These are phyloP conservation scores for Fragilaria crotonensis DNA, from an alignment of 108 stramenopile genomes.

Conservation along the genomic window DNA sequence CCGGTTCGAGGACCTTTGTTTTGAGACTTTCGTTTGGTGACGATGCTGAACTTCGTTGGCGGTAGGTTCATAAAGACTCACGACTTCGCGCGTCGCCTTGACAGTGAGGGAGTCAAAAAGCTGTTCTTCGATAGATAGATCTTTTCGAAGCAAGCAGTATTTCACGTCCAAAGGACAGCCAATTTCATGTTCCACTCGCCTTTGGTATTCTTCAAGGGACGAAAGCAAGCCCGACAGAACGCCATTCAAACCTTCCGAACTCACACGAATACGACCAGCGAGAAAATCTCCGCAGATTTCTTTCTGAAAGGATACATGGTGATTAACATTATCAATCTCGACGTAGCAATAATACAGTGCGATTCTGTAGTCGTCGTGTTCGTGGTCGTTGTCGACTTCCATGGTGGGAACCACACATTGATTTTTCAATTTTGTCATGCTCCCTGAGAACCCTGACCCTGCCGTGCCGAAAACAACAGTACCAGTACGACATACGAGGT, in stretches of 20 bases:
- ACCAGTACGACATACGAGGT: too few relatives aligned
- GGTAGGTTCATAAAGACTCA: conserved; percentile 50
- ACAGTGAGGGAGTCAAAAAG: conserved; percentile 51
- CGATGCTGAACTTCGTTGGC: too few relatives aligned
- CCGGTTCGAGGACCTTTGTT: conserved; percentile 10
- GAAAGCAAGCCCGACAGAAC: conserved; percentile 47
- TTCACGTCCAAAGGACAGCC: conserved; percentile 64
- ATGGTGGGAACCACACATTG: too few relatives aligned
- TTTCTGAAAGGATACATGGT: conserved; percentile 45
- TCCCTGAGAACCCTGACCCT: too few relatives aligned
- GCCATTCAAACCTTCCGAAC: conserved; percentile 75
- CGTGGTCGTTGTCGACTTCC: too few relatives aligned
- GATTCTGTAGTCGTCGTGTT: conserved; percentile 28
- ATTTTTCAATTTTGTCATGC: too few relatives aligned
- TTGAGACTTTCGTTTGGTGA: conserved; percentile 6
- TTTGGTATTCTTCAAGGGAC: conserved; percentile 15
- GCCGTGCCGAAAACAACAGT: too few relatives aligned
- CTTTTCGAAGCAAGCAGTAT: conserved; percentile 60
- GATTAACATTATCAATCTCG: conserved; percentile 16
- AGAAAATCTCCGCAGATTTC: conserved; percentile 31
- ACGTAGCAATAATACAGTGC: conserved; percentile 71
- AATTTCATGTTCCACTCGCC: neutral
- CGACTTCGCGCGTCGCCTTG: conserved; percentile 61
- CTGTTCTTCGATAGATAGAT: conserved; percentile 47
- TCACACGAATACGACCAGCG: conserved; percentile 63